Conservation (phyloP, 2,329 filamentous ascomycete species). For the Lecanicillium sp. region DNA sequence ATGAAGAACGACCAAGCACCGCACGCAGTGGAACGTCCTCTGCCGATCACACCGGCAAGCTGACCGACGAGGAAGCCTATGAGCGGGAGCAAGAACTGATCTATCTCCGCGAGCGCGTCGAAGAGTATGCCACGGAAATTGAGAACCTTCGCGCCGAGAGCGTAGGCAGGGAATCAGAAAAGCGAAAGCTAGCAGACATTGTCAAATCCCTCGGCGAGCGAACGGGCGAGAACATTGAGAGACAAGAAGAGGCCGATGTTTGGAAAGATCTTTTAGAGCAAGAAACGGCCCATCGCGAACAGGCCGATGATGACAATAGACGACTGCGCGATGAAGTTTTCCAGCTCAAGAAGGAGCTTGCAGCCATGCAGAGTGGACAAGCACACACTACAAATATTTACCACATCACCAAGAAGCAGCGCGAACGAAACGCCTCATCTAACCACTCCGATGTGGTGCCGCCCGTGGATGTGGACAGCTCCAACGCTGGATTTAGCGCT, state of each 20-base stretch:
- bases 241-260: slow-evolving; percentile 67
- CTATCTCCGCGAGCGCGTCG: slow-evolving; percentile 76
- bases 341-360: slow-evolving; percentile 56
- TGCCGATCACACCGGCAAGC: slow-evolving; percentile 48
- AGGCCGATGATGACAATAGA: slow-evolving; percentile 83
- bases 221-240: slow-evolving; percentile 40
- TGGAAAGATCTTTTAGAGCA: slow-evolving; percentile 94
- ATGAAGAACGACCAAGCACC: slow-evolving; percentile 54
- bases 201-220: slow-evolving; percentile 49
- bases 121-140: slow-evolving; percentile 76
- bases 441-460: slow-evolving; percentile 22
- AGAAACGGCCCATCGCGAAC: slow-evolving; percentile 81
- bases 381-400: slow-evolving; percentile 60
- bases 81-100: slow-evolving; percentile 80
- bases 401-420: slow-evolving; percentile 51
- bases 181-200: slow-evolving; percentile 76
- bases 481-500: slow-evolving; percentile 45
- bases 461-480: slow-evolving; percentile 43
- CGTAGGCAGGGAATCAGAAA: slow-evolving; percentile 73
- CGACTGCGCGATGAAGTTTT: slow-evolving; percentile 78
- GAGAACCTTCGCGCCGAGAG: slow-evolving; percentile 75
- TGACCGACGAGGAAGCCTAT: slow-evolving; percentile 51
- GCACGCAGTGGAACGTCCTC: slow-evolving; percentile 48
- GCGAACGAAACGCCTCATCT: slow-evolving; percentile 37
- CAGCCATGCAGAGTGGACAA: slow-evolving; percentile 26